A percentile compares a stretch with the other conserved stretches of the same genome.
Conservation (phyloP, 2,329 filamentous ascomycete species). For the Fusarium domesticum region DNA sequence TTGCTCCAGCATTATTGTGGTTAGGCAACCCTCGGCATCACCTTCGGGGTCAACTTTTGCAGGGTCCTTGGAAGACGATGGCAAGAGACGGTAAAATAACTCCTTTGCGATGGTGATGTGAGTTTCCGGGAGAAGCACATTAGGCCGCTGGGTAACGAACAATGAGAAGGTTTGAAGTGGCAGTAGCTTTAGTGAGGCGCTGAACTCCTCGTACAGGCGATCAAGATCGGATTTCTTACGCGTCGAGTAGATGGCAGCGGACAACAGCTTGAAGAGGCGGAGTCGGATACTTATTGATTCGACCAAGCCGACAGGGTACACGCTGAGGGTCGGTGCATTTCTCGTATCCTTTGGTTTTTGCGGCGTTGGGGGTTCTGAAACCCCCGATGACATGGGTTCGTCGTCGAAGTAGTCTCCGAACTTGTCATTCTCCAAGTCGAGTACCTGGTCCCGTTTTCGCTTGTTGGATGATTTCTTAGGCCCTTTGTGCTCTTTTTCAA, state of each 20-base stretch:
- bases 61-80: constrained; percentile 41
- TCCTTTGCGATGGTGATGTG: constrained; percentile 46
- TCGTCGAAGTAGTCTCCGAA: constrained; percentile 61
- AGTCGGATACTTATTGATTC: constrained; percentile 61
- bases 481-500: constrained; percentile 57
- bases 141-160: constrained; percentile 43
- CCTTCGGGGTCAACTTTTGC: constrained; percentile 36
- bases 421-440: constrained; percentile 59
- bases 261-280: constrained; percentile 58
- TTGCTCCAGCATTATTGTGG: constrained; percentile 45
- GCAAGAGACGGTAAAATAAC: constrained; percentile 45
- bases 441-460: constrained; percentile 44
- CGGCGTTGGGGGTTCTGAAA: constrained; percentile 46
- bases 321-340: constrained; percentile 21
- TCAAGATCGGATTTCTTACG: constrained; percentile 41
- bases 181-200: constrained; percentile 55
- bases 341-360: constrained; percentile 35
- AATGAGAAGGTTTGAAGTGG: constrained; percentile 56
- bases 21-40: constrained; percentile 40
- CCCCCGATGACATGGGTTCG: constrained; percentile 48
- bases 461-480: constrained; percentile 44
- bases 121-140: constrained; percentile 36
- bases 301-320: constrained; percentile 32
- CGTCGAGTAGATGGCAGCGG: constrained; percentile 47
- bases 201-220: constrained; percentile 58